These are phyloP conservation scores for Tilletiaria anomala DNA, from an alignment of 1,284 basidiomycete species.

Conservation along the genomic window DNA sequence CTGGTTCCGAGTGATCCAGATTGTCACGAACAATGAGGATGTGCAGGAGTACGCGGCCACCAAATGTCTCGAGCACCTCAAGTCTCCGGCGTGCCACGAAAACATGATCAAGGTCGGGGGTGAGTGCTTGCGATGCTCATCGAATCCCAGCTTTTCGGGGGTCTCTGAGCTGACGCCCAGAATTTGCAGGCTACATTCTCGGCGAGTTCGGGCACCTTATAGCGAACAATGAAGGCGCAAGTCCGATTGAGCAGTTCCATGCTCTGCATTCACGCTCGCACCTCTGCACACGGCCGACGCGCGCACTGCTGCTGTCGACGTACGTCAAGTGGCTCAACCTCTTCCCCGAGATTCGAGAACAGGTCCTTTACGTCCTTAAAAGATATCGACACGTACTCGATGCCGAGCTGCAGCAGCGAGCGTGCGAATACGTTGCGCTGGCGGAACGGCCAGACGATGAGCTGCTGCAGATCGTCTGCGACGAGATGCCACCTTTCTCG, in stretches of 20 bases:
- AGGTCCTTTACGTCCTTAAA: slow-evolving; percentile 85
- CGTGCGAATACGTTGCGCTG: slow-evolving; percentile 48
- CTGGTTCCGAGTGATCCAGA: slow-evolving; percentile 97
- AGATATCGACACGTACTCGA: slow-evolving; percentile 91
- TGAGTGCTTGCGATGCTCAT: not conserved
- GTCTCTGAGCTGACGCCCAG: not conserved
- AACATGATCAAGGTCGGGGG: slow-evolving; percentile 89
- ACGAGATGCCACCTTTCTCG: slow-evolving; percentile 98
- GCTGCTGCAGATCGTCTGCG: slow-evolving; percentile 80
- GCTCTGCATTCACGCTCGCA: slow-evolving; percentile 87
- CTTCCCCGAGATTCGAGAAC: slow-evolving; percentile 93
- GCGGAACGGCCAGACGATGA: slow-evolving; percentile 54
- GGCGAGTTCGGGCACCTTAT: slow-evolving; percentile 90
- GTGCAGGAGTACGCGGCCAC: slow-evolving; percentile 74
- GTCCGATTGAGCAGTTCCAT: slow-evolving; percentile 87
- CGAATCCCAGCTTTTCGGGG: too few relatives aligned
- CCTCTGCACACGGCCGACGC: slow-evolving; percentile 79
- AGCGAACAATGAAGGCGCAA: slow-evolving; percentile 83
- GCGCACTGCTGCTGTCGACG: slow-evolving; percentile 81
- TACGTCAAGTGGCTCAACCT: slow-evolving; percentile 99
- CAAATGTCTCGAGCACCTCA: slow-evolving; percentile 82
- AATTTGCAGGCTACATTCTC: slow-evolving; percentile 59
- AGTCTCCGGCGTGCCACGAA: slow-evolving; percentile 79
- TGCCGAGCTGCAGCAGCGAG: slow-evolving; percentile 90
- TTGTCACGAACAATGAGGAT: slow-evolving; percentile 95